A percentile compares a stretch with the other conserved stretches of the same genome.
Conservation (phyloP, 2,329 filamentous ascomycete species). For the Pestalotiopsis sp. region DNA sequence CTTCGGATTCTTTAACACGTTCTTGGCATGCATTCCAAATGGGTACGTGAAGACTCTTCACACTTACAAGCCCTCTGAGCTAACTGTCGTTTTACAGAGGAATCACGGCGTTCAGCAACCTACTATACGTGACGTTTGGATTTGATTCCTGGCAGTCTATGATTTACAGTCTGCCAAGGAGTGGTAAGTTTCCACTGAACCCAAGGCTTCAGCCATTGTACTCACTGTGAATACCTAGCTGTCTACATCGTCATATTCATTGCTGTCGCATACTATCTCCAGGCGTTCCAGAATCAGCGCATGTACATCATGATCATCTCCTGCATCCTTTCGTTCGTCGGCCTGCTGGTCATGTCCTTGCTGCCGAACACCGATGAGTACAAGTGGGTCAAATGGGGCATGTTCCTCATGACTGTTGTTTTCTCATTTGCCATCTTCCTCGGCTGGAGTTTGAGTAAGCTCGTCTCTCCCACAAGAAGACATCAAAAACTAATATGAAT, state of each 20-base stretch:
- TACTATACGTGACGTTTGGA: constrained; percentile 33
- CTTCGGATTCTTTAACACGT: constrained; percentile 37
- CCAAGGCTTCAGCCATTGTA: neutral
- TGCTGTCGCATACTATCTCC: neutral
- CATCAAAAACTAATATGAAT: too few relatives aligned
- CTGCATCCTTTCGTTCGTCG: constrained; percentile 31
- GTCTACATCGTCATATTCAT: neutral
- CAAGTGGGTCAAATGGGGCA: constrained; percentile 34
- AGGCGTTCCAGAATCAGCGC: neutral
- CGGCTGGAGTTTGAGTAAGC: constrained; percentile 31
- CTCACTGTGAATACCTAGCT: neutral
- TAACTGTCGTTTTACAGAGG: neutral
- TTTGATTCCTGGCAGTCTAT: constrained; percentile 33
- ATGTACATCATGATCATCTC: constrained; percentile 30
- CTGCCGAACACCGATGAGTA: constrained; percentile 23
- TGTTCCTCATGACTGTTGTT: constrained; percentile 32
- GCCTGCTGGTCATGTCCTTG: constrained; percentile 33
- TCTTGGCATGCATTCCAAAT: constrained; percentile 34
- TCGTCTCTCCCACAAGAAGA: too few relatives aligned
- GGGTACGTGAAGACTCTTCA: constrained; percentile 25
- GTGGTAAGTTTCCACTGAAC: constrained; percentile 31
- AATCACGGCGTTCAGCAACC: constrained; percentile 17
- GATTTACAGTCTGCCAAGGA: constrained; percentile 32
- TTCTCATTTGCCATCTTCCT: constrained; percentile 29
- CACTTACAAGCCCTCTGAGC: neutral